Evolutionary conservation across 176 grass and related monocot genomes (phyloP), one percentile per base, ranked within the genome.

Genomic region (Bromus sterilis): DNA sequence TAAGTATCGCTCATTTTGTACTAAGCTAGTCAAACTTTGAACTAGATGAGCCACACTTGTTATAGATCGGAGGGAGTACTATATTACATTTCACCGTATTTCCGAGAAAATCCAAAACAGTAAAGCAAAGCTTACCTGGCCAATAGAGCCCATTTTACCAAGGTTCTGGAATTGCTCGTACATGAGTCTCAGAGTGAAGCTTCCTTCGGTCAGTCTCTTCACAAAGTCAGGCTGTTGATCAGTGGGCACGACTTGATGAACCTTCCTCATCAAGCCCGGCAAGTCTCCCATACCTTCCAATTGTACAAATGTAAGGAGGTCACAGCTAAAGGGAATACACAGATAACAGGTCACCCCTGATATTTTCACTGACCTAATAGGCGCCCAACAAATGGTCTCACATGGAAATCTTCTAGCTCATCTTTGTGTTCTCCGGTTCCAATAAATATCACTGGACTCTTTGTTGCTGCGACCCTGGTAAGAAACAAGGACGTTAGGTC

Each of bases 401-500:
- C 96, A 86, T 95, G 89, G 87, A 95, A 95, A 78, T 91, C 81
- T 87, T 99, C 96, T 83, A 99, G 91, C 20, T 93, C 90, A 67
- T 95, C 83, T 8, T 95, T 88, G 80, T 95, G 93, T 59, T 99
- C 96, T 83, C 96, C 91, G 74, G 96, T 99, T 86, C 96, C 96
- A 82, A 99, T 93, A 86, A 99, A 99, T 86, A 95, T 99, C 61
- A 95, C 96, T 42, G 91, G 91, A 84, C 96, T 99, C 90, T 87
- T 99, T 39, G 96, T 99, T 66, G 96, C 93, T 43, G 91, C 93
- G 5, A 99, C 96, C 13, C 96, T 99, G 77, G 66, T 89, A 58
- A 82, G 25, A 79, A 82, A 71, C 58, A 66, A 78, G 20, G 11
- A 79, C 51, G n/a, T 57, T 40, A 41, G 69, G 21, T 35, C 34